Evolutionary conservation across 2,329 filamentous ascomycete genomes (phyloP), one percentile per base, ranked within the genome.

Genomic region (Xylaria sp.): DNA sequence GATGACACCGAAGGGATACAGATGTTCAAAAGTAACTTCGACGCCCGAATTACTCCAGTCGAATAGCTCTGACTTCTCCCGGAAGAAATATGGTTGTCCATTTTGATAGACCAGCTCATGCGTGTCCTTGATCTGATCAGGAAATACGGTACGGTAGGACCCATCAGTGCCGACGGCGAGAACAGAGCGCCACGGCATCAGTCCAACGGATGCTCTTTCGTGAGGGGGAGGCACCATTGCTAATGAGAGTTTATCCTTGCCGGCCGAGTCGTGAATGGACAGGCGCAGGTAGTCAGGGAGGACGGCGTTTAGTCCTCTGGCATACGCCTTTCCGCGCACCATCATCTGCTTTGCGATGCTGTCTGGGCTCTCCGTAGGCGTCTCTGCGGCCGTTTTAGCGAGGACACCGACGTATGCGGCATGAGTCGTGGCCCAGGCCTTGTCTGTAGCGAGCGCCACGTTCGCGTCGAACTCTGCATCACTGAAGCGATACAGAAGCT

Each of bases 181-280:
- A 23, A 15, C 45, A 19, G 58, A 61, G 35, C 58, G 58, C 58
- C 58, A 61, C 14, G 58, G 58, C 58, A 61, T 61, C 15, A 61
- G 43, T 28, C 58, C 58, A 21, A 61, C 43, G 11, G 43, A 42
- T 17, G 52, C 59, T 28, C 17, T 57, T 11, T 57, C 31, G 1
- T 17, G 33, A 19, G 57, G 31, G 31, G 33, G 14, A 9, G 58
- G 58, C 9, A 61, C 49, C 19, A 61, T 12, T 3, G 58, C 51
- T 6, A 61, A 17, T 8, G 58, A 61, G 14, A 61, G 19, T n/a
- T 61, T 61, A 11, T 11, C 58, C 15, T 43, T 38, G 35, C 58
- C 52, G 9, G 8, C 7, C 2, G 58, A 57, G 31, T 61, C 52
- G 17, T 61, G 58, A 17, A 61, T 61, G 17, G 58, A 61, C 17